Base-by-base conservation (phyloP, 441 rosid genomes). In the Populus tomentosa region DNA sequence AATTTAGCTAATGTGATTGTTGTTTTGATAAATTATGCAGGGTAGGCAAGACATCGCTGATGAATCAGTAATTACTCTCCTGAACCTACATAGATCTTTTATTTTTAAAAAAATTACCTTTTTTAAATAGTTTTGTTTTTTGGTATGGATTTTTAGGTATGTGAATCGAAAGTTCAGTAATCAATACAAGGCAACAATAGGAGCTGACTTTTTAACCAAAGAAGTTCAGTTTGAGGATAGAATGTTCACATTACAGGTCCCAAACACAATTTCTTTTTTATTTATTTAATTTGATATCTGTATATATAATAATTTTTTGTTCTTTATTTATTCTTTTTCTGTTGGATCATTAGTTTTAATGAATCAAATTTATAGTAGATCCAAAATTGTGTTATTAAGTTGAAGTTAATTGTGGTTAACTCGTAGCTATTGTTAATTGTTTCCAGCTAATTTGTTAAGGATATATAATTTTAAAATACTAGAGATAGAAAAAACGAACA, bases 121-220 rank as follows among this genome's bases (percentile, higher is more conserved):
- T 28, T 28, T 28, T 28, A 28, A 28, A 28, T 28, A 28, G 30
- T 62, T 65, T 77, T 30, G 28, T 38, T 35, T 70, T 65, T 28
- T 18, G 21, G 21, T 75, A 69, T 68, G 72, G 69, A 33, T n/a
- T 75, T 23, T 0, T 74, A 91, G 98, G 85, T 94, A 89, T 79
- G 98, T 94, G 87, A 94, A 94, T 82, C 88, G 92, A 5, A 92
- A 94, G 84, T 94, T 92, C 38, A 93, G 95, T 77, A 95, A 90
- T 87, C 98, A 95, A 82, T 94, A 94, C 73, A 94, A 91, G 83
- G 94, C 96, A 3, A 90, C 28, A 26, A 26, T 26, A 26, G 28
- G 28, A 26, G 28, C 28, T 26, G 28, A 26, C 28, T 26, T 26
- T 76, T 83, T 91, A 85, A 90, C 92, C 4, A 88, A 90, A 84